These are phyloP conservation scores for Paramecium tetraurelia DNA, from an alignment of 73 alveolate genomes.

Conservation along the genomic window DNA sequence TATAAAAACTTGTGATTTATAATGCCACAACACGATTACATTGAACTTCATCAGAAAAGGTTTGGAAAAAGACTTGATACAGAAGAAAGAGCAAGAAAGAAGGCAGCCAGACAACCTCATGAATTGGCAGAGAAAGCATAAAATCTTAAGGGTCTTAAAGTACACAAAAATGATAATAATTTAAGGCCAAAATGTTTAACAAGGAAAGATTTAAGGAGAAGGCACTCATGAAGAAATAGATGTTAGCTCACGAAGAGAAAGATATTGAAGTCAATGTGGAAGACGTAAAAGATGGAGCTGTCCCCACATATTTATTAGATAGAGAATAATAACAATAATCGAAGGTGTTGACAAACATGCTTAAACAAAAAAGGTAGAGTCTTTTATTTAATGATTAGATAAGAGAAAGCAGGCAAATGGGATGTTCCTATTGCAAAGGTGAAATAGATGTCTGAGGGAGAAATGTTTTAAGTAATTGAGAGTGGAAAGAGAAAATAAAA, in stretches of 20 bases:
- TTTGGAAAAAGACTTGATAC: slow-evolving; percentile 92
- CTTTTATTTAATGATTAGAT: slow-evolving; percentile 49
- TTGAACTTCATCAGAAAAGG: slow-evolving; percentile 91
- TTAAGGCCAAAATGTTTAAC: slow-evolving; percentile 87
- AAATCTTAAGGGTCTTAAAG: slow-evolving; percentile 86
- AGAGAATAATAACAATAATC: slow-evolving; percentile 93
- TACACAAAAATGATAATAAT: background rate
- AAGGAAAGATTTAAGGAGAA: slow-evolving; percentile 96
- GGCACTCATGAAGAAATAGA: slow-evolving; percentile 92
- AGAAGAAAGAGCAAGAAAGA: slow-evolving; percentile 90
- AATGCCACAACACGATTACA: slow-evolving; percentile 97
- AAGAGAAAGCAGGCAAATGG: slow-evolving; percentile 99
- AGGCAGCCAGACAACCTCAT: slow-evolving; percentile 89
- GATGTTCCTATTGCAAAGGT: slow-evolving; percentile 98
- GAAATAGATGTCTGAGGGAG: slow-evolving; percentile 97
- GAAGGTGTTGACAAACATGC: slow-evolving; percentile 94
- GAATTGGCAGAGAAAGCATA: slow-evolving; percentile 92
- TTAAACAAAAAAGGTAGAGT: slow-evolving; percentile 86
- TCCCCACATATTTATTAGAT: slow-evolving; percentile 96
- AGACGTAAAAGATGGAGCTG: slow-evolving; percentile 94
- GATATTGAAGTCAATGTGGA: slow-evolving; percentile 87
- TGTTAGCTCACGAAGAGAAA: slow-evolving; percentile 96
- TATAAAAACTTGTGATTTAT: slow-evolving; percentile 12
- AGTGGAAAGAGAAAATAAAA: slow-evolving; percentile 95
- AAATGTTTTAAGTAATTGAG: slow-evolving; percentile 96